These are phyloP conservation scores for Coriaria nepalensis DNA, from an alignment of 306 rosid genomes.

Conservation along the genomic window DNA sequence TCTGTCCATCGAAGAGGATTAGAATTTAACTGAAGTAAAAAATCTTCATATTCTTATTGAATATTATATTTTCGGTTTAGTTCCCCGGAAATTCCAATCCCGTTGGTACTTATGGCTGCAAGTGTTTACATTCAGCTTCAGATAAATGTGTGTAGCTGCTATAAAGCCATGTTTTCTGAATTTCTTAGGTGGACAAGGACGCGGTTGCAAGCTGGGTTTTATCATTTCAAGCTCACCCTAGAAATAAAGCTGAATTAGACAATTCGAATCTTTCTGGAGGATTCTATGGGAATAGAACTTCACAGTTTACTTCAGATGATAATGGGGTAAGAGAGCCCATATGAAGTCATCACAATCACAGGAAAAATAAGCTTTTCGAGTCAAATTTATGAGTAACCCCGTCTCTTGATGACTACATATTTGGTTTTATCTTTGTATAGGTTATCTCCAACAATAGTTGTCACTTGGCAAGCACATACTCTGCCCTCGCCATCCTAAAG, in stretches of 20 bases:
- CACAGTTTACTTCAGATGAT: constrained; percentile 51
- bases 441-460: constrained; percentile 40
- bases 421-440: constrained; percentile 21
- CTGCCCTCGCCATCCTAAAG: constrained; percentile 70
- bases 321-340: constrained; percentile 38
- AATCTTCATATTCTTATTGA: too few relatives aligned
- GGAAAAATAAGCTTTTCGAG: too few relatives aligned
- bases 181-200: constrained; percentile 45
- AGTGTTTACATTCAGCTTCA: not conserved
- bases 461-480: constrained; percentile 88
- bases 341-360: too few relatives aligned
- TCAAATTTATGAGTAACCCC: too few relatives aligned
- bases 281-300: constrained; percentile 63
- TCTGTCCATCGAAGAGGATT: not conserved
- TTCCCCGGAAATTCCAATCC: too few relatives aligned
- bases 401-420: too few relatives aligned
- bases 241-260: constrained; percentile 21
- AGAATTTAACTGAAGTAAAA: too few relatives aligned
- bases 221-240: constrained; percentile 59
- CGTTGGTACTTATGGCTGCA: not conserved
- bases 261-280: constrained; percentile 18
- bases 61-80: too few relatives aligned
- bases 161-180: not conserved
- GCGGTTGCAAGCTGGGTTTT: constrained; percentile 65
- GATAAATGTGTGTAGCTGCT: not conserved